Conservation (phyloP, 495 filamentous ascomycete genomes). For the Usnea hakonensis region DNA sequence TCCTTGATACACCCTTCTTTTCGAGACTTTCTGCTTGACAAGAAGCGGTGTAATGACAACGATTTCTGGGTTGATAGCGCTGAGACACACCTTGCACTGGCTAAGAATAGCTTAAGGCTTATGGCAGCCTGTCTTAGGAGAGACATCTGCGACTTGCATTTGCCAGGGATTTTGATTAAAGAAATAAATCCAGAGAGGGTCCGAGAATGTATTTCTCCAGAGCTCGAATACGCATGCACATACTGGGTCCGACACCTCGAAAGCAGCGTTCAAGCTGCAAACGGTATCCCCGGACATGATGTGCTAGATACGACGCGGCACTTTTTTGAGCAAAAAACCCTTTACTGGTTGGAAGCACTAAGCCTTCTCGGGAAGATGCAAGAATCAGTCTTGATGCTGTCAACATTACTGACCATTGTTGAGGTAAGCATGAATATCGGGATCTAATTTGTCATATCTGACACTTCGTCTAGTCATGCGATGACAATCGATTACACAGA, state of each 20-base stretch:
- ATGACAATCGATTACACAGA: no score
- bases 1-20: slow-evolving; percentile 38
- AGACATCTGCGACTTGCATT: background rate
- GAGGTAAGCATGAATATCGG: no score
- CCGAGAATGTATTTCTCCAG: background rate
- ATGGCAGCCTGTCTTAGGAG: slow-evolving; percentile 6
- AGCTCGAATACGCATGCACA: background rate
- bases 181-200: background rate
- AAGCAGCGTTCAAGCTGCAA: no score
- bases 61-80: slow-evolving; percentile 34
- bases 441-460: no score
- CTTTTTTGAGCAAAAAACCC: background rate
- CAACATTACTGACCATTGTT: no score
- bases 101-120: slow-evolving; percentile 28
- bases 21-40: slow-evolving; percentile 42
- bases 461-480: no score
- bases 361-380: background rate
- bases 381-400: no score
- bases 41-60: slow-evolving; percentile 21
- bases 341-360: background rate
- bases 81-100: slow-evolving; percentile 28
- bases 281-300: no score
- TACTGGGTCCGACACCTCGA: background rate
- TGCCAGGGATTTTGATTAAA: background rate
- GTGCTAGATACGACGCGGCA: background rate